Conservation (phyloP, 129 eudicot species). For the Ambrosia artemisiifolia region DNA sequence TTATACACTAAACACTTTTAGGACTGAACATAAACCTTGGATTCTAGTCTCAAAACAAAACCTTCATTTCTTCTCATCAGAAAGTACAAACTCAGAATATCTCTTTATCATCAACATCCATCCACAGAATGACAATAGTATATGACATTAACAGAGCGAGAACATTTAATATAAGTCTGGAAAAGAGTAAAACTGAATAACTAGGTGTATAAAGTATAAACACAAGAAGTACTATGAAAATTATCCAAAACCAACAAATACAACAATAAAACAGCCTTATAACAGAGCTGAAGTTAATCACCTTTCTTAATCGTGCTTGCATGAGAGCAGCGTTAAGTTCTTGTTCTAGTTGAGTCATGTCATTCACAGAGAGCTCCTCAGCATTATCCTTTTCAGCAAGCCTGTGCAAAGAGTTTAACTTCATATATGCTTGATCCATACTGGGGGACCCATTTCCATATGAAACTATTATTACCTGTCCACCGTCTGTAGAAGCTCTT, state of each 20-base stretch:
- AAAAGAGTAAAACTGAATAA: neutral
- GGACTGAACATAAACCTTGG: neutral
- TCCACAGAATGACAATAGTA: neutral
- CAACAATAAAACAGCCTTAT: neutral
- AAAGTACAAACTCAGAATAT: neutral
- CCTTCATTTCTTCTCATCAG: neutral
- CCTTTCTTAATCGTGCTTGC: conserved; percentile 52
- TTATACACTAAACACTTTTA: neutral
- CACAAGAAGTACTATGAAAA: neutral
- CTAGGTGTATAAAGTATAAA: neutral
- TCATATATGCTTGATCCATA: neutral
- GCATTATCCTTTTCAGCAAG: conserved; percentile 26
- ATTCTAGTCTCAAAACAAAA: neutral
- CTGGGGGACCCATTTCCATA: neutral
- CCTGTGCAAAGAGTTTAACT: conserved; percentile 30
- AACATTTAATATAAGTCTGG: neutral
- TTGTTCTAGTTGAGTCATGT: conserved; percentile 44
- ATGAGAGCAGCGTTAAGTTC: conserved; percentile 46
- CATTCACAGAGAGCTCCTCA: conserved; percentile 29
- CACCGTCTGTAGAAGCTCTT: conserved; percentile 43
- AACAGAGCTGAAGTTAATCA: conserved; percentile 2
- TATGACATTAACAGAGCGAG: neutral
- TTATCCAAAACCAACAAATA: neutral
- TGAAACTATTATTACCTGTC: conserved; percentile 38
- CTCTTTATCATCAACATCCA: neutral